A percentile compares a stretch with the other conserved stretches of the same genome.
phyloP scores from a whole-genome alignment of 495 filamentous ascomycete genomes.

The Tuber brumale region DNA sequence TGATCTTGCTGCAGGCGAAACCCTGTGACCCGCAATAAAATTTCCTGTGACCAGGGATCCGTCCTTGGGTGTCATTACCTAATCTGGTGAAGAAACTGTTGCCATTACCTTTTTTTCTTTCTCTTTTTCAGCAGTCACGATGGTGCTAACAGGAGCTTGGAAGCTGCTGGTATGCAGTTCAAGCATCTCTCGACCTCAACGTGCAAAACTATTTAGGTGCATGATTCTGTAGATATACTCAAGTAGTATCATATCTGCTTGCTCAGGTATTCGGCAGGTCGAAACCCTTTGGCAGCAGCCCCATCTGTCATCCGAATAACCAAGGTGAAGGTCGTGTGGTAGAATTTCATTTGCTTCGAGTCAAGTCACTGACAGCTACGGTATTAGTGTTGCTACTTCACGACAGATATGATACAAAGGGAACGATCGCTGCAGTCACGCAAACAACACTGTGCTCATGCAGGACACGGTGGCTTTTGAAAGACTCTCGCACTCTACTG shows the following conservation, averaged over 20 bases:
- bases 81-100: neutral
- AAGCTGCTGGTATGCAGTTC: neutral
- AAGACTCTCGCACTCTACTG: neutral
- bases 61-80: neutral
- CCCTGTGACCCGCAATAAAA: neutral
- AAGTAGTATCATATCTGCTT: neutral
- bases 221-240: too few species aligned
- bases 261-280: neutral
- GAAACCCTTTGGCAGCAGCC: neutral
- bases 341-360: neutral
- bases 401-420: neutral
- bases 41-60: neutral
- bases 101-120: slow-evolving; percentile 38
- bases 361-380: neutral
- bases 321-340: neutral
- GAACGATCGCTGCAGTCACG: neutral
- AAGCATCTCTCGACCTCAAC: neutral
- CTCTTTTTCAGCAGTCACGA: slow-evolving; percentile 21
- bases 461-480: neutral
- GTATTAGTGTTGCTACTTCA: neutral
- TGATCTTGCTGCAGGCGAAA: neutral
- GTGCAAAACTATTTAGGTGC: neutral
- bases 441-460: neutral
- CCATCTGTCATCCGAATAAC: neutral
- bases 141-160: neutral